These are phyloP conservation scores for Auricularia auricula-judae DNA, from an alignment of 768 basidiomycete species.

Conservation along the genomic window DNA sequence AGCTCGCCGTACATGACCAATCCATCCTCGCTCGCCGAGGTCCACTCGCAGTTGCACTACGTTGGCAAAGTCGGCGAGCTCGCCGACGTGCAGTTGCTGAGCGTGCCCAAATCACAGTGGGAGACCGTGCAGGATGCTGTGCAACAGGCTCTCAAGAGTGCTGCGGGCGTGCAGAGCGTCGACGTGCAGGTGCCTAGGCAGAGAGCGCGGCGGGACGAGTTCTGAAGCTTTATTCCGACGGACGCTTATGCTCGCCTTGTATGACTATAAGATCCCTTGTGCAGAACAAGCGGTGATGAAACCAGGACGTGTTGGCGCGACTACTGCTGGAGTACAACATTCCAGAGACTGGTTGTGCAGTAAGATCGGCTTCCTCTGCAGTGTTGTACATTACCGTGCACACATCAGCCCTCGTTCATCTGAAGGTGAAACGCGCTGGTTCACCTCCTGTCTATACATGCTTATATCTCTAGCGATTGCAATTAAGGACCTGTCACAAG, in stretches of 20 bases:
- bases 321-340: too few relatives aligned
- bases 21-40: slow-evolving; percentile 21
- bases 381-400: too few relatives aligned
- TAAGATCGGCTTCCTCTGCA: too few relatives aligned
- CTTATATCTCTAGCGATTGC: too few relatives aligned
- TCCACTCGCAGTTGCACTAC: slow-evolving; percentile 26
- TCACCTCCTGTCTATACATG: too few relatives aligned
- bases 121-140: slow-evolving; percentile 21
- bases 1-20: slow-evolving; percentile 21
- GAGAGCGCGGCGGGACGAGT: not conserved
- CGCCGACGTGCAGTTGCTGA: slow-evolving; percentile 34
- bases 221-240: not conserved
- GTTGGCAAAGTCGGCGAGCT: slow-evolving; percentile 33
- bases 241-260: not conserved
- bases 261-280: not conserved
- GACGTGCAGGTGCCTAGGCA: slow-evolving; percentile 24
- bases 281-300: too few relatives aligned
- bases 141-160: slow-evolving; percentile 18
- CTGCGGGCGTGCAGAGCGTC: slow-evolving; percentile 23
- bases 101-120: slow-evolving; percentile 31
- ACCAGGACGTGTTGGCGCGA: too few relatives aligned
- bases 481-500: not conserved
- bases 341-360: too few relatives aligned
- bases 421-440: too few relatives aligned
- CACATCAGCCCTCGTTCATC: too few relatives aligned